Percentiles rank a stretch among this genome's conserved stretches.
Conservation (phyloP, 352 stramenopile genomes). For the Saprolegnia parasitica region DNA sequence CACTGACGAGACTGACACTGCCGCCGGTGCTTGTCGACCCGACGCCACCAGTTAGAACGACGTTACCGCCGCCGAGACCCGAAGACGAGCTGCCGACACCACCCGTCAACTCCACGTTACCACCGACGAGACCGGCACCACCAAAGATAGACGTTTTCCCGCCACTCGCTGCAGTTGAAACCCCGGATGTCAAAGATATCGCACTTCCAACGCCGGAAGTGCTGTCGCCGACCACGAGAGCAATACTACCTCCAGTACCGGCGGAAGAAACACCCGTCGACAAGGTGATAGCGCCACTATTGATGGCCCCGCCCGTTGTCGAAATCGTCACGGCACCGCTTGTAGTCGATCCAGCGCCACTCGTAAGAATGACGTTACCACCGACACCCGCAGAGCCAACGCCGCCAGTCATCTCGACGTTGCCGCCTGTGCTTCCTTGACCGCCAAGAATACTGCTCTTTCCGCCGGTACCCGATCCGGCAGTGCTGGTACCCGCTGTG, state of each 20-base stretch:
- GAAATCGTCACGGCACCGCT: conserved; percentile 17
- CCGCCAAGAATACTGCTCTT: conserved; percentile 31
- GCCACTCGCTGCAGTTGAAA: conserved; percentile 1
- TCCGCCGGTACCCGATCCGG: conserved; percentile 30
- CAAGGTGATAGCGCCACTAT: conserved; percentile 39
- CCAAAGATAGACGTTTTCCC: conserved; percentile 26
- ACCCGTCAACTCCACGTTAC: conserved; percentile 41
- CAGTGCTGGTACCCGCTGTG: conserved; percentile 38
- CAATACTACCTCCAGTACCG: conserved; percentile 41
- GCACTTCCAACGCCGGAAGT: conserved; percentile 34
- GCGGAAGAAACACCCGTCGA: conserved; percentile 34
- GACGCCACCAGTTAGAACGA: conserved; percentile 18
- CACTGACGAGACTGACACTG: not conserved
- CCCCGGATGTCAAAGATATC: conserved; percentile 31
- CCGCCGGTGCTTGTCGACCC: conserved; percentile 1
- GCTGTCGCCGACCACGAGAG: conserved; percentile 39
- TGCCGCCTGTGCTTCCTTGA: conserved; percentile 34
- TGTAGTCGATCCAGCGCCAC: conserved; percentile 19
- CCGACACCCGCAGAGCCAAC: conserved; percentile 38
- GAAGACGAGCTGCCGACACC: conserved; percentile 35
- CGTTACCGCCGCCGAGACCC: conserved; percentile 23
- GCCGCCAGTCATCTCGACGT: conserved; percentile 36
- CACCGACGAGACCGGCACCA: conserved; percentile 19
- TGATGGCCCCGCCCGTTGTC: conserved; percentile 25
- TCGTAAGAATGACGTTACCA: conserved; percentile 29